These are phyloP conservation scores for Populus trichocarpa DNA, from an alignment of 441 rosid genomes.

Conservation along the genomic window DNA sequence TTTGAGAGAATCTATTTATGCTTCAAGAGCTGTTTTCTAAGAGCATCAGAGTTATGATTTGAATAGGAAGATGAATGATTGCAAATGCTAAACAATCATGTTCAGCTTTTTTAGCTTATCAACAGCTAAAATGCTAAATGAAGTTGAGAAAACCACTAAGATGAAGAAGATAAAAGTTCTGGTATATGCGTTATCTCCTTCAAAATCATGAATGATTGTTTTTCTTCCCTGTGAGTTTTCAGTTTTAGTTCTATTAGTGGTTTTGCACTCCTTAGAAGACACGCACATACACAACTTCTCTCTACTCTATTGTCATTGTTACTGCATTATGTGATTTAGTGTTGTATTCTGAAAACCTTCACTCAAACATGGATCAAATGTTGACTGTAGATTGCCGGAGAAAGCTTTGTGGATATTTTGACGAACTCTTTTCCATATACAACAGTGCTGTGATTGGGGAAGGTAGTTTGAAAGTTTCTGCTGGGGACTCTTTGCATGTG, in stretches of 20 bases:
- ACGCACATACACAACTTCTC: background rate
- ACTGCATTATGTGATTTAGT: background rate
- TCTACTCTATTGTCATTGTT: background rate
- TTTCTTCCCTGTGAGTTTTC: background rate
- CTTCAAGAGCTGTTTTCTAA: background rate
- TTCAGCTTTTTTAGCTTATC: background rate
- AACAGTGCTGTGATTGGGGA: slow-evolving; percentile 77
- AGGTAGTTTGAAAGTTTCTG: slow-evolving; percentile 82
- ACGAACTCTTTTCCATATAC: slow-evolving; percentile 77
- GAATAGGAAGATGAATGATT: background rate
- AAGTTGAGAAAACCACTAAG: background rate
- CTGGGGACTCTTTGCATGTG: slow-evolving; percentile 87
- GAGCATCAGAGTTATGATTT: background rate
- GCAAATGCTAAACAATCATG: background rate
- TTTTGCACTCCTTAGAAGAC: background rate
- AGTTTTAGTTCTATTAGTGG: background rate
- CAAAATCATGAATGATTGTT: background rate
- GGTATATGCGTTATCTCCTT: background rate
- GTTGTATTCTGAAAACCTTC: background rate
- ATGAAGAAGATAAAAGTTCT: background rate
- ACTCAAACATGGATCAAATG: background rate
- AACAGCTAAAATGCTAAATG: background rate
- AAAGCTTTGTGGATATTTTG: slow-evolving; percentile 78
- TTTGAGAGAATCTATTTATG: background rate
- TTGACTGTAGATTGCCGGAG: slow-evolving; percentile 75